Base-by-base conservation (phyloP, 78 protist species). In the Bodo saltans region DNA sequence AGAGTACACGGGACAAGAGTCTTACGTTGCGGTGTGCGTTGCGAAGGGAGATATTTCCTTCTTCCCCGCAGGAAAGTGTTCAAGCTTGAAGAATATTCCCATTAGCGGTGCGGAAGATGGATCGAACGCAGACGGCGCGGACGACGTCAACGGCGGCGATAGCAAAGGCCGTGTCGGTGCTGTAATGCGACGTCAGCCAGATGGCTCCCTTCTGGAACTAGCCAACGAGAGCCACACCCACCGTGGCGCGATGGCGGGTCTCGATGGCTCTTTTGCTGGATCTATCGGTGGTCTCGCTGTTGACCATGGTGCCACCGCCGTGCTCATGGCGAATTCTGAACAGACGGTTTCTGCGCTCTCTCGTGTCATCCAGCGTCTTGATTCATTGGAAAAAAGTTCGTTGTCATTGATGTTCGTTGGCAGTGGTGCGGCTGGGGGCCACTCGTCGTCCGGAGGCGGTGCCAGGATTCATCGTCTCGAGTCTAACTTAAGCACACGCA, bases 1-100 rank as follows among this genome's bases (percentile, higher is more conserved):
- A 69, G 93, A 90, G 80, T 90, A 34, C 40, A 90, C 84, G 23
- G 93, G 93, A 23, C 89, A 83, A 27, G 93, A 90, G 79, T 23
- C 42, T 35, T 90, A 83, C 52, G 90, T 90, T 1, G 39, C 74
- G 38, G 35, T 3, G 12, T 37, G 34, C 60, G 39, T 81, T 29
- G 39, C 39, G 27, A 81, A 81, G 42, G 68, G 74, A 4, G 85
- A 81, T 29, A 78, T 81, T 1, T 81, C 85, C 39, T 81, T 81
- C 85, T 81, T 81, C 70, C 85, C 85, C 39, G 12, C 38, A 80
- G 72, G 30, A 30, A 26, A 80, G 70, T 40, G 88, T 83, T 71
- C 40, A 17, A 71, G 30, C 29, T 71, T 37, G 40, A 71, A 38
- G 38, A 37, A 71, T 23, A 71, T 38, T 8, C 74, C 8, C 38